Evolutionary conservation across 495 filamentous ascomycete genomes (phyloP).

Genomic region (Astrothelium subdiscretum): DNA sequence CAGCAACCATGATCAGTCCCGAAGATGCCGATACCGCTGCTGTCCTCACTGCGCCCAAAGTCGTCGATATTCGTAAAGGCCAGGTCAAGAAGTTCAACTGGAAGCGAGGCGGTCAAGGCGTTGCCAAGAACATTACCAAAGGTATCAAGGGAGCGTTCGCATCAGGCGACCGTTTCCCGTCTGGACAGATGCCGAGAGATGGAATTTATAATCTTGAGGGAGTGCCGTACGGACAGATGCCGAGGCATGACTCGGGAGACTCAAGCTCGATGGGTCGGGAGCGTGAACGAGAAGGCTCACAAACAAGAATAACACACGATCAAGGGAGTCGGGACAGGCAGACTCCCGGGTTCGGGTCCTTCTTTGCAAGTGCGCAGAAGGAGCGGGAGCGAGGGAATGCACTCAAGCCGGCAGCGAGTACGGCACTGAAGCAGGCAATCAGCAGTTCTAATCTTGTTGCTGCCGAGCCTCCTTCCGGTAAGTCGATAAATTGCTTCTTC

Average conservation of each 20-base stretch:
- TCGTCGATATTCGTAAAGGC: constrained; percentile 84
- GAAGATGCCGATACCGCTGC: constrained; percentile 46
- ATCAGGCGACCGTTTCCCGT: constrained; percentile 32
- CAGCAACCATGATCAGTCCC: not conserved
- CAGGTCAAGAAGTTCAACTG: constrained; percentile 94
- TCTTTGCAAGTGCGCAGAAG: constrained; percentile 22
- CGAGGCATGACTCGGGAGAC: constrained; percentile 4
- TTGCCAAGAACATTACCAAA: constrained; percentile 89
- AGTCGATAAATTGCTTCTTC: not conserved
- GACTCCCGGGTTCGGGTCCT: constrained; percentile 52
- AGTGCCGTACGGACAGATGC: constrained; percentile 33
- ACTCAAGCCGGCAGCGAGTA: constrained; percentile 27
- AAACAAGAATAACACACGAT: not conserved
- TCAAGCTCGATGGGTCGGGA: constrained; percentile 30
- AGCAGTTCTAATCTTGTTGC: constrained; percentile 15
- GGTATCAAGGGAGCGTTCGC: constrained; percentile 74
- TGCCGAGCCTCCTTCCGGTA: constrained; percentile 14
- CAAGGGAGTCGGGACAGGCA: not conserved
- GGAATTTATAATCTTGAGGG: constrained; percentile 44
- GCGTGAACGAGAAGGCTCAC: constrained; percentile 43
- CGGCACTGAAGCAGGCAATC: constrained; percentile 37
- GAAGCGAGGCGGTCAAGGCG: constrained; percentile 89
- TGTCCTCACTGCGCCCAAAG: constrained; percentile 66
- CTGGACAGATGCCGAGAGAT: constrained; percentile 38
- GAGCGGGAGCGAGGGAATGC: constrained; percentile 34